Evolutionary conservation across 768 basidiomycete species (phyloP), one percentile per base, ranked within the genome.

Genomic region (Trametes punicea): DNA sequence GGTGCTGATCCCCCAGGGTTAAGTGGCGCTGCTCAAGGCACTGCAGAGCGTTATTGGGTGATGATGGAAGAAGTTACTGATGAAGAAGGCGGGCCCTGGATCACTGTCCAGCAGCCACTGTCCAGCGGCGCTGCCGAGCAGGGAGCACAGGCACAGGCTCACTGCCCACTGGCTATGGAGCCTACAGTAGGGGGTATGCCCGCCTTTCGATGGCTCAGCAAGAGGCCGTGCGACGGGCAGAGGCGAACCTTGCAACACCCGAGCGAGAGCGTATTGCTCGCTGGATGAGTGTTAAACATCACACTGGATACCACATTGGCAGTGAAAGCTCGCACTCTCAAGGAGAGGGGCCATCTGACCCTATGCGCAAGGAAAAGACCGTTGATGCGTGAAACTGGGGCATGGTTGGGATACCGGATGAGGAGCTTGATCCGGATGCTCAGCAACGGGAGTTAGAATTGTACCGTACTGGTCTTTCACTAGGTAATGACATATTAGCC

Each of bases 381-480:
- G 47, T 62, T 3, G 61, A 64, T 25, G 57, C 61, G 15, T 55
- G 61, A 21, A 60, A 64, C 46, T 64, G 63, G 63, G 63, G 63
- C 36, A 54, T 49, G 2, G 55, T 38, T 15, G 49, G 34, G 4
- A 57, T 64, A n/a, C 57, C 51, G 1, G 6, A 38, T 3, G 49
- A 48, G 0, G 63, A 64, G 30, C 36, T 64, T 1, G 56, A 64
- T 23, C 61, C 58, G 9, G 56, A 60, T 0, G 52, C 56, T 13
- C 63, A 64, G 51, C 31, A 29, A 4, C 60, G 54, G 0, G 59
- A 46, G 41, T 39, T 46, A 1, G 54, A 46, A 2, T 3, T 38
- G n/a, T 59, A 54, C 18, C 15, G 27, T 6, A 23, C 21, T 0
- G 1, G 25, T 3, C 11, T 15, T 9, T n/a, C 31, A 0, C 2